Evolutionary conservation across 2,329 filamentous ascomycete genomes (phyloP), one percentile per base, ranked within the genome.

Genomic region (Plenodomus tracheiphilus): DNA sequence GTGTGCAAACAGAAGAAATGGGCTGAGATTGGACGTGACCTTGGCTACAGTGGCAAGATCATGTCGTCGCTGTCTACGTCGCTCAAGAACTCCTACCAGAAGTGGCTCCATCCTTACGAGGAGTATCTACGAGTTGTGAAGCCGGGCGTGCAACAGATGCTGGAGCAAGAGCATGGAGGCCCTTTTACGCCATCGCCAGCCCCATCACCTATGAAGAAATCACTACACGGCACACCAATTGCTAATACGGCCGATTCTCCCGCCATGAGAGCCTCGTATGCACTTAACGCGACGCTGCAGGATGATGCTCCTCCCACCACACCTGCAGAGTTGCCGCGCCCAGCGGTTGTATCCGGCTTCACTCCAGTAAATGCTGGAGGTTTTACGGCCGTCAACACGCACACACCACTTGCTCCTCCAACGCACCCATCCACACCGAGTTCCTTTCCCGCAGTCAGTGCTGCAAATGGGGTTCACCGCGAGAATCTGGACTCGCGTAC

Each of bases 11-110:
- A 87, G 47, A 99, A 99, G 76, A 97, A 97, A 77, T 99, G 94
- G 94, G 94, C 94, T 15, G 94, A 99, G 73, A 97, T 99, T 62
- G 94, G 94, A 28, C 86, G 94, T 65, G 94, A 97, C 70, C 77
- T 99, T 40, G 94, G 94, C 46, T 99, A 99, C 74, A 97, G 93
- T 68, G 94, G 94, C 69, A 99, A 99, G 78, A 99, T 99, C 56
- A 99, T 99, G 94, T 97, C 93, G 2, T 97, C 94, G 8, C 78
- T 99, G 39, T 99, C 94, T 5, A 99, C 94, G 0, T 97, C 94
- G 4, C 81, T 99, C 36, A 99, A 97, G 72, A 99, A 99, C 72
- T 97, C 94, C 0, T 99, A 95, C 64, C 91, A 96, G 71, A 87
- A 93, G 74, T 99, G 94, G 90, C 85, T 99, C 3, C 90, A 91